These are phyloP conservation scores for Metarhizium guizhouense DNA, from an alignment of 2,329 filamentous ascomycete genomes.

Conservation along the genomic window DNA sequence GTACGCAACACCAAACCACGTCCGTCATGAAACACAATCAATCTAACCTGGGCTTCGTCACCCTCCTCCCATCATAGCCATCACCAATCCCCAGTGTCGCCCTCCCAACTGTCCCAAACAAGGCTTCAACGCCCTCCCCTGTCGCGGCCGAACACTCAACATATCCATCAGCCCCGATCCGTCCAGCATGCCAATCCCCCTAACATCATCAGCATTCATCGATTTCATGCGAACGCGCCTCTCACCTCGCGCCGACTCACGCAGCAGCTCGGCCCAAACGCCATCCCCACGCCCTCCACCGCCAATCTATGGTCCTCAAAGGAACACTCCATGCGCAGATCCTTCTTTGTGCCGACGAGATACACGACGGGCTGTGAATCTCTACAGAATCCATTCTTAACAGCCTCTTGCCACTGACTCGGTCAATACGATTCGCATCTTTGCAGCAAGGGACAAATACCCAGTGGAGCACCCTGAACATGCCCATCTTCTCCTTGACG, in stretches of 20 bases:
- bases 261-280: conserved; percentile 17
- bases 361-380: conserved; percentile 16
- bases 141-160: conserved; percentile 27
- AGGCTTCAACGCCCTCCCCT: conserved; percentile 22
- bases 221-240: neutral
- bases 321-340: conserved; percentile 13
- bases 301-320: conserved; percentile 7
- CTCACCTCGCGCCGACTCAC: conserved; percentile 21
- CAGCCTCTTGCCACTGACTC: conserved; percentile 15
- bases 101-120: conserved; percentile 18
- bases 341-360: conserved; percentile 27
- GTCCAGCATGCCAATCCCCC: conserved; percentile 22
- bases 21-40: too few species aligned
- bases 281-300: neutral
- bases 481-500: conserved; percentile 22
- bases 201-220: conserved; percentile 8
- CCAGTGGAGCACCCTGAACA: conserved; percentile 26
- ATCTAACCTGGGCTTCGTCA: neutral
- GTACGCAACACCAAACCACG: too few species aligned
- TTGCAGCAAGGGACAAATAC: conserved; percentile 12
- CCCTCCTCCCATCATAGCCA: conserved; percentile 6
- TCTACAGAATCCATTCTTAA: neutral
- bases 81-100: conserved; percentile 10
- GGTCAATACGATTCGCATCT: neutral
- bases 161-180: conserved; percentile 21